Evolutionary conservation across 2,329 filamentous ascomycete species (phyloP).

Genomic region (Sporothrix variecibatus): DNA sequence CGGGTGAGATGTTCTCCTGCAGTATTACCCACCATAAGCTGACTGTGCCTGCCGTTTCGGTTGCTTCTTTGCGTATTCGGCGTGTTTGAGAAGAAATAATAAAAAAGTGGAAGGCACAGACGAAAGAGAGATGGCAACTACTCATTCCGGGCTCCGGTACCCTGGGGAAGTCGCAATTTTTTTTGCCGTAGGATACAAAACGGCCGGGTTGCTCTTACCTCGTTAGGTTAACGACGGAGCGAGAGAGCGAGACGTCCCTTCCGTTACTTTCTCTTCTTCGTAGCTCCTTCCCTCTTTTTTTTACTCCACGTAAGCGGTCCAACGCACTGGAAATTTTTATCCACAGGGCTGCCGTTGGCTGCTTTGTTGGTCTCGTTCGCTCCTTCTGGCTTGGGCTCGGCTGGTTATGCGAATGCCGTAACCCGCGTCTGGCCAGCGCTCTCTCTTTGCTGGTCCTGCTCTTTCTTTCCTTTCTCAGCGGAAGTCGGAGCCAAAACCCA

Average conservation of each 20-base stretch:
- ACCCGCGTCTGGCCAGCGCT: slow-evolving; percentile 9
- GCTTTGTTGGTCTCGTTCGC: not conserved
- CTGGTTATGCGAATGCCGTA: slow-evolving; percentile 13
- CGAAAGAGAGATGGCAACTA: not conserved
- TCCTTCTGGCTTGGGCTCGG: not conserved
- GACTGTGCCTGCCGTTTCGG: slow-evolving; percentile 11
- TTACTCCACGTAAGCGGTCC: not conserved
- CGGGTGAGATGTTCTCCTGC: not conserved
- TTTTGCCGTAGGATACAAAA: not conserved
- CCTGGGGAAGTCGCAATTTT: not conserved
- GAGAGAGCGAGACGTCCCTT: not conserved
- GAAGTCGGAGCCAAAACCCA: slow-evolving; percentile 1
- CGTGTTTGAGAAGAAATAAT: not conserved
- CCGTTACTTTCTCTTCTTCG: not conserved
- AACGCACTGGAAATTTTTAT: slow-evolving; percentile 23
- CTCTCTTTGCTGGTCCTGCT: too few relatives aligned
- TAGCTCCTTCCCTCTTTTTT: not conserved
- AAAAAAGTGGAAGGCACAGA: not conserved
- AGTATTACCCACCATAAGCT: not conserved
- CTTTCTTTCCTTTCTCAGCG: not conserved
- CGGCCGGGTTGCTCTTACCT: slow-evolving; percentile 6
- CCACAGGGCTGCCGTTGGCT: slow-evolving; percentile 13
- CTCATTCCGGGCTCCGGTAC: not conserved
- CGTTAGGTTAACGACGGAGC: not conserved
- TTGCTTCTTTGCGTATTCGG: not conserved